Evolutionary conservation across 306 rosid species (phyloP).

Genomic region (Begonia masoniana): DNA sequence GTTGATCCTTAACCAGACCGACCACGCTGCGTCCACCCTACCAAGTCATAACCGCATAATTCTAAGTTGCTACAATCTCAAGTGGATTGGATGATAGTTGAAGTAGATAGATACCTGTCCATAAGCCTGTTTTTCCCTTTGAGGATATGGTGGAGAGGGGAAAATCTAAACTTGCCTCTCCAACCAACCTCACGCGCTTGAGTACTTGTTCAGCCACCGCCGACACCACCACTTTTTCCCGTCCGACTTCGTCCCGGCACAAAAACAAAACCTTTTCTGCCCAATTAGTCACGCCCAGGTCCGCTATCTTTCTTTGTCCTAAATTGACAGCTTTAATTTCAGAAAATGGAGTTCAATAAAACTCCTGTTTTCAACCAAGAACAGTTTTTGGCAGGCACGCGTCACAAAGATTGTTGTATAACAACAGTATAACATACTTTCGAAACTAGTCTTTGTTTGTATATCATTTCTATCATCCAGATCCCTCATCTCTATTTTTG

Average conservation of each 20-base stretch:
- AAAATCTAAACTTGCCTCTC: conserved; percentile 65
- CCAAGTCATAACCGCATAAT: no score
- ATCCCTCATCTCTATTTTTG: no score
- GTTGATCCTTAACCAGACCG: no score
- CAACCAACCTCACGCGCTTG: conserved; percentile 75
- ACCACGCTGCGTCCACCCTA: neutral
- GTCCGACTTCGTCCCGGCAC: conserved; percentile 88
- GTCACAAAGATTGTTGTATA: no score
- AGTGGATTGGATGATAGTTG: neutral
- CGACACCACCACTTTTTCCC: conserved; percentile 71
- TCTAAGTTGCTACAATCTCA: neutral
- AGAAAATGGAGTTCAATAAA: no score
- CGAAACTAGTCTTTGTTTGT: no score
- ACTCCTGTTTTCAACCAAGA: no score
- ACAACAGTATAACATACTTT: no score
- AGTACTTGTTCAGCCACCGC: conserved; percentile 75
- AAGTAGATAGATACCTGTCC: conserved; percentile 49
- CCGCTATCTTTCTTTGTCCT: conserved; percentile 66
- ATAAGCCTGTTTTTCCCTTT: conserved; percentile 67
- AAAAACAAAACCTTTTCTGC: conserved; percentile 72
- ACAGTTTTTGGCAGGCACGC: no score
- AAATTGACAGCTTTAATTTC: neutral
- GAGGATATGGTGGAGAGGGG: conserved; percentile 63
- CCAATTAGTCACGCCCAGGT: conserved; percentile 52
- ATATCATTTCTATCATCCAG: no score